Percentiles rank a stretch among this genome's conserved stretches.
These are phyloP conservation scores for Xylariaceae sp. DNA, from an alignment of 2,329 filamentous ascomycete species.

Conservation along the genomic window DNA sequence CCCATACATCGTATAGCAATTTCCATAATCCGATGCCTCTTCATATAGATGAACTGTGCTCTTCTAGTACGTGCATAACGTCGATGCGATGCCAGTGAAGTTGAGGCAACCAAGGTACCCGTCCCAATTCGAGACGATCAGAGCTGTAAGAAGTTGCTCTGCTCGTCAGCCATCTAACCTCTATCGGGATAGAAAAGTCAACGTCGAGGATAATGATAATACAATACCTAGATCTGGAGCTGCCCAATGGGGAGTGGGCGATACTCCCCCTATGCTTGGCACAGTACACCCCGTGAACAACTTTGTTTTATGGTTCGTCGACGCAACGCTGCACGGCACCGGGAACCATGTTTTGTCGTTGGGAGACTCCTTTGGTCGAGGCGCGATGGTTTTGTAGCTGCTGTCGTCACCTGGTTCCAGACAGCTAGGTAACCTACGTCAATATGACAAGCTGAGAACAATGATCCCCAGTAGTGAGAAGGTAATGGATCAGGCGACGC, in stretches of 20 bases:
- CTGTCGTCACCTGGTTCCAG: too few relatives aligned
- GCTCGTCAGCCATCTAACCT: neutral
- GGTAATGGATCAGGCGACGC: neutral
- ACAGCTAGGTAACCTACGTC: too few relatives aligned
- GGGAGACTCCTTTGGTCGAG: neutral
- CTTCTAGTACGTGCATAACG: neutral
- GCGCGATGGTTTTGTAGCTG: too few relatives aligned
- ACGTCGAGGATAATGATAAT: too few relatives aligned
- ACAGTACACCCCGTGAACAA: neutral
- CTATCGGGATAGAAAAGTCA: too few relatives aligned
- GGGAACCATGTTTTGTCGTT: neutral
- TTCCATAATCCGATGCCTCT: too few relatives aligned
- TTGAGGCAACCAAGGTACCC: constrained; percentile 2
- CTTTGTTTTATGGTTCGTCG: neutral
- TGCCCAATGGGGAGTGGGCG: too few relatives aligned
- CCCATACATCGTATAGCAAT: too few relatives aligned
- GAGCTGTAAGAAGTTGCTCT: neutral
- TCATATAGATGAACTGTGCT: too few relatives aligned
- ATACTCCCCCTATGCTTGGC: neutral
- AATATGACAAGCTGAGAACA: neutral
- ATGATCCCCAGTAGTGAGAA: neutral
- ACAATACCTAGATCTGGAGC: too few relatives aligned
- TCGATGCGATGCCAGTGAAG: neutral
- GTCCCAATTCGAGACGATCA: constrained; percentile 1
- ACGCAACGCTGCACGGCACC: neutral